Evolutionary conservation across 108 stramenopile genomes (phyloP), one percentile per base, ranked within the genome.

Genomic region (Nitzschia sp.): DNA sequence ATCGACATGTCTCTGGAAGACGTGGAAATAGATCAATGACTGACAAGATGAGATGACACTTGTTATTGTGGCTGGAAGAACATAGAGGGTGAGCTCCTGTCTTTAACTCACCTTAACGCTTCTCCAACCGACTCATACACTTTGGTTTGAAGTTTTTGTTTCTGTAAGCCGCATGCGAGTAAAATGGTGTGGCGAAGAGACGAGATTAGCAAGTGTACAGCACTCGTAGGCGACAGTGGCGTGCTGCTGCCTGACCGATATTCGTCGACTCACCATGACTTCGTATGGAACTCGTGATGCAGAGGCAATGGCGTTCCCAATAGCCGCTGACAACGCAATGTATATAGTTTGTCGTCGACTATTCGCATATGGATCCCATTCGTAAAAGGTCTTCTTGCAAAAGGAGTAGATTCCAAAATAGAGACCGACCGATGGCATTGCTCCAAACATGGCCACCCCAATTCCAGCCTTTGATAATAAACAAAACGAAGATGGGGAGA

Each of bases 271-370:
- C n/a, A n/a, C n/a, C 13, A 96, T 85, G 8, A 97, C 96, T 69
- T 98, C 97, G 73, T 97, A 97, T 13, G 97, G 97, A n/a, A 97
- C 96, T 22, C 97, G 76, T 1, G 94, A 95, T 62, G 93, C 86
- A 25, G 82, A 82, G 11, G 97, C 97, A 52, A 95, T 80, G 8
- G 94, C 85, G 63, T 97, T 97, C 15, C 89, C 92, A 69, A 90
- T 87, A 21, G 92, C 94, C 30, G 97, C 95, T 22, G 92, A 86
- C 3, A 90, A 32, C 1, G 85, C 86, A 33, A 97, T 88, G 36
- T 88, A 76, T 21, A 56, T 13, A 11, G 34, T 53, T 53, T 77
- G 73, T 47, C 65, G 46, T 27, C 50, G 54, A 32, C 55, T 19
- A 66, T 35, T 28, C n/a, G 44, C 57, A 46, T 59, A 45, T 25